Evolutionary conservation across 169 alveolate species (phyloP).

Genomic region (Eimeria mitis): DNA sequence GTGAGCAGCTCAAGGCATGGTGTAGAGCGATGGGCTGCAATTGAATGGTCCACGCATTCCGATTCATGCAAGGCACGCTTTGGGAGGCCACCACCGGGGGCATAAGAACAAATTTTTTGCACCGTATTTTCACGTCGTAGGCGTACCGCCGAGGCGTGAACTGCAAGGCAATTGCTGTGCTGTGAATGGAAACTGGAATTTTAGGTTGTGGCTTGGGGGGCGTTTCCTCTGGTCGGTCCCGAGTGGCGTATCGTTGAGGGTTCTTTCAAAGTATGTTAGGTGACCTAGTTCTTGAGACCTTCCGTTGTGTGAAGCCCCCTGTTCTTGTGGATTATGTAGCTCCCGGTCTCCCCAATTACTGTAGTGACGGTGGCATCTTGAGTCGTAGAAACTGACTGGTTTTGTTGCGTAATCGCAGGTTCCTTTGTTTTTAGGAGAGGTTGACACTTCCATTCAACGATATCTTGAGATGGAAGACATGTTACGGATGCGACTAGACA

Average conservation of each 20-base stretch:
- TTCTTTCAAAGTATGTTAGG: constrained; percentile 84
- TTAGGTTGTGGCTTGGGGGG: constrained; percentile 85
- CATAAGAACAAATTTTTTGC: too few relatives aligned
- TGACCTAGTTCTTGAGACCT: background rate
- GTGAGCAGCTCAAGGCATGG: constrained; percentile 48
- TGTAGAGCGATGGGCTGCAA: background rate
- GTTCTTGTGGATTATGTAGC: background rate
- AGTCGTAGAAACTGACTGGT: background rate
- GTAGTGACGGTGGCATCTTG: constrained; percentile 18
- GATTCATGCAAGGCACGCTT: background rate
- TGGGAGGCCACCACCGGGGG: background rate
- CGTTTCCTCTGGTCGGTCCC: constrained; percentile 87
- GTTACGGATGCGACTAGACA: constrained; percentile 85
- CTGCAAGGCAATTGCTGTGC: background rate
- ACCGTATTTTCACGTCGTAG: background rate
- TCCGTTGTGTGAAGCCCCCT: background rate
- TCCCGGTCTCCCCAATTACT: background rate
- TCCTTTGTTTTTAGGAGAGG: constrained; percentile 80
- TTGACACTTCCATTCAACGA: constrained; percentile 84
- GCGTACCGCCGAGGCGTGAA: background rate
- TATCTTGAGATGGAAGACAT: constrained; percentile 86
- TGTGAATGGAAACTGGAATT: background rate
- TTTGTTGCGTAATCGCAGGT: constrained; percentile 49
- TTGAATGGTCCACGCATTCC: background rate
- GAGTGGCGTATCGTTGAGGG: constrained; percentile 88